Evolutionary conservation across 371 early-diverging fungal species (phyloP), one percentile per base, ranked within the genome.

Genomic region (Apophysomyces elegans): DNA sequence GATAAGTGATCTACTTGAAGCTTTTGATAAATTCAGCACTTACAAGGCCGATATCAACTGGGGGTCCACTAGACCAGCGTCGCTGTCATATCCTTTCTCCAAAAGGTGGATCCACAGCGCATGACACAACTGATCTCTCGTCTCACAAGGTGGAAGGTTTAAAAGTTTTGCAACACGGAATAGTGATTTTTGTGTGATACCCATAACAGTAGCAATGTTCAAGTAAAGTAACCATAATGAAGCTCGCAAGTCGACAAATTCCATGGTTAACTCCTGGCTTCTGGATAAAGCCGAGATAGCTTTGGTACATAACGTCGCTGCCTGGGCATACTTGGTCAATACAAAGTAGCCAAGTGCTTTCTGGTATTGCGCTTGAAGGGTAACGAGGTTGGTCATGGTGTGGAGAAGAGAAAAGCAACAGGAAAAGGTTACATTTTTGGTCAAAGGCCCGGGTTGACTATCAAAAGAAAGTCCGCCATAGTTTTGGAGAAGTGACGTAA

Each of bases 31-130:
- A 26, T 26, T 2, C 16, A 18, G 57, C 13, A 9, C 71, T 66
- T 79, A 82, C 82, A 67, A 74, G 37, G 76, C 70, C 54, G 67
- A 64, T 5, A 82, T 69, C 56, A 82, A 63, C 16, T 66, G 9
- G 16, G 73, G 60, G 44, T 82, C 75, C 4, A 73, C 71, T 35
- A 62, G 45, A 7, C 67, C 70, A 12, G 66, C 59, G 4, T 38
- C 50, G 2, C 50, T 21, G 21, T 16, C 50, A 58, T 70, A 70
- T 14, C 69, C 69, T 36, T 67, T 62, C 1, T 61, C 61, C 7
- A 70, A 39, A 6, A 76, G 18, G 58, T 73, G 71, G 4, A 21
- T 57, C 79, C 77, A 80, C 36, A 80, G 46, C 7, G 41, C 59
- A 39, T 61, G 67, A 26, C 71, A 69, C 7, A 70, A 62, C 8